Evolutionary conservation across 2,329 filamentous ascomycete species (phyloP), one percentile per base, ranked within the genome.

Genomic region (Pseudogymnoascus sp.): DNA sequence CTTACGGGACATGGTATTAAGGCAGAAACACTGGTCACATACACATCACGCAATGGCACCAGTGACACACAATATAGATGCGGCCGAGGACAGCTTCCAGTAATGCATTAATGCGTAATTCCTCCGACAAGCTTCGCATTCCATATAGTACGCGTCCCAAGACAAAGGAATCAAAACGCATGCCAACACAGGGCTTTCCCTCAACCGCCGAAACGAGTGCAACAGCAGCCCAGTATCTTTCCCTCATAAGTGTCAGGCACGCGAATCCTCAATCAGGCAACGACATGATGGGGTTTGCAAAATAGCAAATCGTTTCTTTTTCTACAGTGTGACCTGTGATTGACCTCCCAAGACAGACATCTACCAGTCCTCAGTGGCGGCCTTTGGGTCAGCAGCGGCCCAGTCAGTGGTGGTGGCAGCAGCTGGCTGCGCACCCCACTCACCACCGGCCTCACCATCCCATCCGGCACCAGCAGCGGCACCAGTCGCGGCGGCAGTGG

Each of bases 171-270:
- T 59, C 33, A 40, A 27, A 37, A 37, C 58, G 37, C 58, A 59
- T 37, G 37, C 58, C 81, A 86, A 82, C 86, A 94, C 92, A 97
- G 92, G 93, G 93, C 93, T 92, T 97, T 97, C 93, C 92, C 92
- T 91, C 87, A 78, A 76, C 74, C 75, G 65, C 69, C 69, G 65
- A 64, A 72, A 69, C 72, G 68, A 74, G 67, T 70, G 72, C 69
- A 70, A 76, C 74, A 74, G 75, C 78, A 75, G 74, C 74, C 75
- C 83, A 91, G 88, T 96, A 92, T 97, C 93, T 97, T 97, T 97
- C 93, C 93, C 92, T 97, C 92, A 89, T 97, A 82, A 97, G 92
- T 88, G 86, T 87, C 81, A 78, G 82, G 82, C 84, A 85, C 81
- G 81, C 78, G 77, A 80, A 74, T 74, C 72, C 74, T 73, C 70